A percentile compares a stretch with the other conserved stretches of the same genome.
These are phyloP conservation scores for Colletotrichum paranaense DNA, from an alignment of 2,329 filamentous ascomycete species.

Conservation along the genomic window DNA sequence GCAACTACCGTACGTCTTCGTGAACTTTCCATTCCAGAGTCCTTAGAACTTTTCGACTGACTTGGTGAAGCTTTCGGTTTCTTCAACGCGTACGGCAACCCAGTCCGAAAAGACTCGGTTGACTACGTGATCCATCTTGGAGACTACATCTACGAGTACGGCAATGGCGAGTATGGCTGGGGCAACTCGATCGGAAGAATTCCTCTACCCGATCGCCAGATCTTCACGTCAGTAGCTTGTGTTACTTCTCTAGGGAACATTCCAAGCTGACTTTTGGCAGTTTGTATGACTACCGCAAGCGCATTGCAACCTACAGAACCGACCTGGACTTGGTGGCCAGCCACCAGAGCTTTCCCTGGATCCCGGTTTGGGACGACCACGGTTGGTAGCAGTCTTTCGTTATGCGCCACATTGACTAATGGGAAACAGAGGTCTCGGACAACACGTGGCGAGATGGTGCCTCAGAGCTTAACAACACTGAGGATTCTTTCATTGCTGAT, in stretches of 20 bases:
- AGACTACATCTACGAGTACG: conserved; percentile 73
- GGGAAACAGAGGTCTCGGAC: conserved; percentile 61
- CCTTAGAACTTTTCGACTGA: background rate
- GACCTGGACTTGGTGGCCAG: conserved; percentile 55
- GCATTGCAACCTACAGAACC: conserved; percentile 52
- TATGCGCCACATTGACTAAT: conserved; percentile 37
- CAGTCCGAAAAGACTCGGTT: conserved; percentile 67
- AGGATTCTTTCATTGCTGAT: conserved; percentile 70
- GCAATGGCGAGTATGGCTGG: conserved; percentile 58
- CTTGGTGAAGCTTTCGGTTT: conserved; percentile 52
- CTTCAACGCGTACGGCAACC: conserved; percentile 71
- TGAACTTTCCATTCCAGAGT: background rate
- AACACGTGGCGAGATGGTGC: conserved; percentile 75
- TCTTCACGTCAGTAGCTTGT: conserved; percentile 50
- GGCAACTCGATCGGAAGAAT: conserved; percentile 63
- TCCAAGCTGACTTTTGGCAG: conserved; percentile 40
- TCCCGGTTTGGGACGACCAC: conserved; percentile 59
- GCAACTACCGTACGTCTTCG: conserved; percentile 67
- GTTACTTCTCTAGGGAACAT: conserved; percentile 39
- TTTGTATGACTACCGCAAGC: conserved; percentile 56
- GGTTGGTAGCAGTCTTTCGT: conserved; percentile 55
- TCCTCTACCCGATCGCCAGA: conserved; percentile 62
- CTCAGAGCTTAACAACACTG: conserved; percentile 72
- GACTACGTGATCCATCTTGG: conserved; percentile 71
- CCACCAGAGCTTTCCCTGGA: conserved; percentile 56